phyloP scores from a whole-genome alignment of 129 eudicot species.

The Artemisia annua region DNA sequence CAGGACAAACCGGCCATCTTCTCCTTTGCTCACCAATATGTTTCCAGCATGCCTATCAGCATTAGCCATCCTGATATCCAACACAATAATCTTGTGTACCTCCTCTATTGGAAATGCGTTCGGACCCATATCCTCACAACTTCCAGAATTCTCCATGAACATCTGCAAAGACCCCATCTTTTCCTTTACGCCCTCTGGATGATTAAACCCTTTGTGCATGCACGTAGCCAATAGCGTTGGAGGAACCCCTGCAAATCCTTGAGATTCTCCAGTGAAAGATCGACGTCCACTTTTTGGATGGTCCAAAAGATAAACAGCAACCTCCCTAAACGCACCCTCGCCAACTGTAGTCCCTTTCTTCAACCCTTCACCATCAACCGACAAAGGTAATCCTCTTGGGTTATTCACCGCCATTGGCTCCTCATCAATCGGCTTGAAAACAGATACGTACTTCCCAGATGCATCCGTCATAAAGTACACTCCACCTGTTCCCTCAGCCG shows the following conservation, averaged over 20 bases:
- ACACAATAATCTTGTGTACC: slow-evolving; percentile 63
- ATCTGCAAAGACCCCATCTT: slow-evolving; percentile 73
- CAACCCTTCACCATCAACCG: slow-evolving; percentile 73
- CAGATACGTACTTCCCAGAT: slow-evolving; percentile 58
- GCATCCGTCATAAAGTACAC: slow-evolving; percentile 69
- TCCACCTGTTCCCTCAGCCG: slow-evolving; percentile 81
- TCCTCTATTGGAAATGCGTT: slow-evolving; percentile 61
- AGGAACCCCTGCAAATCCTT: slow-evolving; percentile 72
- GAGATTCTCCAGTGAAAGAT: slow-evolving; percentile 39
- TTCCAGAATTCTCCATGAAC: slow-evolving; percentile 69
- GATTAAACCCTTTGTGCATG: slow-evolving; percentile 64
- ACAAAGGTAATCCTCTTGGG: slow-evolving; percentile 67
- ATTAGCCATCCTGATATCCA: slow-evolving; percentile 71
- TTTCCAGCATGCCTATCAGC: slow-evolving; percentile 41
- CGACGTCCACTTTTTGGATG: slow-evolving; percentile 67
- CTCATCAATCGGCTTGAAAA: slow-evolving; percentile 80
- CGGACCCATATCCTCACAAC: slow-evolving; percentile 84
- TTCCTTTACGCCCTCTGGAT: slow-evolving; percentile 43
- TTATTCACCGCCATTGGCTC: slow-evolving; percentile 81
- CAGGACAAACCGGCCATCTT: slow-evolving; percentile 44
- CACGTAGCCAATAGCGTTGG: slow-evolving; percentile 57
- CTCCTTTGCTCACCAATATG: slow-evolving; percentile 48
- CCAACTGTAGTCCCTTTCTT: slow-evolving; percentile 79
- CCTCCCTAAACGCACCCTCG: slow-evolving; percentile 70
- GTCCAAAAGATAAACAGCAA: slow-evolving; percentile 72